Evolutionary conservation across 1,284 basidiomycete genomes (phyloP).

Genomic region (Pseudomicrostroma phylloplanum): DNA sequence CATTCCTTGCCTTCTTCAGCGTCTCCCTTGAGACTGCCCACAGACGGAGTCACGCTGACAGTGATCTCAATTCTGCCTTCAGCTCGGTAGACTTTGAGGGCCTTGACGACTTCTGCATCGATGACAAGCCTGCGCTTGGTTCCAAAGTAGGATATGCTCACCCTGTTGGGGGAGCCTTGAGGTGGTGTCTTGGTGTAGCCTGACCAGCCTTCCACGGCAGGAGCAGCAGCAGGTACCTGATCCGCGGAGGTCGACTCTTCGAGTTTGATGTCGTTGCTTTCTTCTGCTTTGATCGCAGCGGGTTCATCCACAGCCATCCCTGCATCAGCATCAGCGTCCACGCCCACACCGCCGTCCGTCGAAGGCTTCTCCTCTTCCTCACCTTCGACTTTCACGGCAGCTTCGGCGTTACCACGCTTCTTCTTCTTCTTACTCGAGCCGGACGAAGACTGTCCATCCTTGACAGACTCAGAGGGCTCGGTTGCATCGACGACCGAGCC

Average conservation of each 20-base stretch:
- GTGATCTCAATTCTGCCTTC: conserved; percentile 79
- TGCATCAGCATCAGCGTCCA: not conserved
- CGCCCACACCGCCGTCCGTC: not conserved
- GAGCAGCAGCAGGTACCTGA: no score
- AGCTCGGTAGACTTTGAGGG: conserved; percentile 69
- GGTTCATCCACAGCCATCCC: not conserved
- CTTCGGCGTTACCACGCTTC: not conserved
- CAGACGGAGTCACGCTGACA: conserved; percentile 55
- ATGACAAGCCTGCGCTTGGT: conserved; percentile 78
- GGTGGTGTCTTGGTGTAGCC: conserved; percentile 36
- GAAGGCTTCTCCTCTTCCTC: not conserved
- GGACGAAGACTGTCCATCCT: no score
- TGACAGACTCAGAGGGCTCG: not conserved
- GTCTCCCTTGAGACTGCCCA: not conserved
- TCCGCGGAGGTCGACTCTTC: no score
- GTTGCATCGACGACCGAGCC: not conserved
- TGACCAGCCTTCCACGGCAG: conserved; percentile 9
- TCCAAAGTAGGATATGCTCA: conserved; percentile 89
- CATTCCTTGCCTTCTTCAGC: conserved; percentile 56
- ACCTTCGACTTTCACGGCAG: not conserved
- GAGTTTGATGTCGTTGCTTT: no score
- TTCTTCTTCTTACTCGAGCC: no score
- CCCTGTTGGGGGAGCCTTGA: conserved; percentile 53
- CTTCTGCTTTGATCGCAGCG: not conserved
- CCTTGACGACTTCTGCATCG: conserved; percentile 77